Evolutionary conservation across 176 grass and related monocot species (phyloP).

Genomic region (Saccharum spontaneum): DNA sequence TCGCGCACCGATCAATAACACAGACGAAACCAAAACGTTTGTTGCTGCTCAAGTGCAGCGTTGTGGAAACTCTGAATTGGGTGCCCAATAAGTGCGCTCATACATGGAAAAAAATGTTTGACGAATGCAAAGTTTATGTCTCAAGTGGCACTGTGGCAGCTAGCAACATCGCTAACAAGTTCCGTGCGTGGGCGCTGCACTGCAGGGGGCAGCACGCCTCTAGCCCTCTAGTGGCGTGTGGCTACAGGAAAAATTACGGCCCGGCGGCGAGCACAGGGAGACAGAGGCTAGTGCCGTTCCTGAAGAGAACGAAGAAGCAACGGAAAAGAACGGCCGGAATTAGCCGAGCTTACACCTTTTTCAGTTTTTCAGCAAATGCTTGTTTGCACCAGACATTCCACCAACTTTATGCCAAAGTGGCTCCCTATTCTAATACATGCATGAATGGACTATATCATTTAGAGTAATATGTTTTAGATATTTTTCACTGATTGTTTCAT

Average conservation of each 20-base stretch:
- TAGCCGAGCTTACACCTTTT: background rate
- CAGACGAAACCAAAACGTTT: background rate
- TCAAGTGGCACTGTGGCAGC: too few relatives aligned
- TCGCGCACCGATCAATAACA: background rate
- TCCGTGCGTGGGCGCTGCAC: too few relatives aligned
- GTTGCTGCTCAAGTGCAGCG: background rate
- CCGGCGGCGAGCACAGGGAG: background rate
- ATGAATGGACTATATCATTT: background rate
- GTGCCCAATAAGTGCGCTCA: background rate
- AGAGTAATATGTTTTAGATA: background rate
- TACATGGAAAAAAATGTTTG: background rate
- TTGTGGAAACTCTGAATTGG: background rate
- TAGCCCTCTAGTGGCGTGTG: background rate
- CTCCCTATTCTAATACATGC: background rate
- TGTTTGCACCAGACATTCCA: background rate
- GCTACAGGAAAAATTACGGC: background rate
- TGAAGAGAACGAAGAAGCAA: background rate
- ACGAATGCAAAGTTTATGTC: background rate
- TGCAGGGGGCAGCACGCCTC: background rate
- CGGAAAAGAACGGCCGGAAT: constrained; percentile 2
- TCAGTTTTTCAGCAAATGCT: background rate
- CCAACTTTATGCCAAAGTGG: constrained; percentile 25
- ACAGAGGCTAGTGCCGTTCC: constrained; percentile 4
- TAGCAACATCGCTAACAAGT: too few relatives aligned
- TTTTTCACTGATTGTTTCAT: background rate